phyloP scores from a whole-genome alignment of 306 rosid genomes.

The Cucurbita argyrosperma region DNA sequence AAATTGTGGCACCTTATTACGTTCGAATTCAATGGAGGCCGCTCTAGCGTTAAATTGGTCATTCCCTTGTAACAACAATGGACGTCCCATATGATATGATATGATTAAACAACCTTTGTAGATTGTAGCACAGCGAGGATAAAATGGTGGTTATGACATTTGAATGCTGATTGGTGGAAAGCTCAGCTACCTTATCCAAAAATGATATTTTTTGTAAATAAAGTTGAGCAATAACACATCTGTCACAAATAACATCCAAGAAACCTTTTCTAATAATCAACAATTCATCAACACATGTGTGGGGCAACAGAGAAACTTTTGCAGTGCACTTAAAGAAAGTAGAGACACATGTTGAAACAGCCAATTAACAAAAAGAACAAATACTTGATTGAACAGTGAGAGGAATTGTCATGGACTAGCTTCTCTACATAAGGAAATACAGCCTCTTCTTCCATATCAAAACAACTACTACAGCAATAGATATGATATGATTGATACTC shows the following conservation, averaged over 20 bases:
- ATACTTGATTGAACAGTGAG: not conserved
- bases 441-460: not conserved
- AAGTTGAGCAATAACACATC: not conserved
- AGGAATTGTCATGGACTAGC: not conserved
- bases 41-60: not conserved
- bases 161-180: not conserved
- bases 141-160: not conserved
- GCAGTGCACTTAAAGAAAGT: not conserved
- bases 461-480: not conserved
- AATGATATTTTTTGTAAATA: not conserved
- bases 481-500: not conserved
- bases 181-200: not conserved
- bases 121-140: not conserved
- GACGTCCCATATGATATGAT: not conserved
- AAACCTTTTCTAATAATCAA: not conserved
- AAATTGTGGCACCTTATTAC: not conserved
- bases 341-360: not conserved
- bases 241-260: not conserved
- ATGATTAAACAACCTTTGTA: not conserved
- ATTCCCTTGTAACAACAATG: not conserved
- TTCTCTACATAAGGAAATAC: not conserved
- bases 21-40: not conserved
- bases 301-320: not conserved
- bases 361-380: not conserved
- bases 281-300: not conserved